Evolutionary conservation across 768 basidiomycete species (phyloP).

Genomic region (Pleurotus salmoneostramineus): DNA sequence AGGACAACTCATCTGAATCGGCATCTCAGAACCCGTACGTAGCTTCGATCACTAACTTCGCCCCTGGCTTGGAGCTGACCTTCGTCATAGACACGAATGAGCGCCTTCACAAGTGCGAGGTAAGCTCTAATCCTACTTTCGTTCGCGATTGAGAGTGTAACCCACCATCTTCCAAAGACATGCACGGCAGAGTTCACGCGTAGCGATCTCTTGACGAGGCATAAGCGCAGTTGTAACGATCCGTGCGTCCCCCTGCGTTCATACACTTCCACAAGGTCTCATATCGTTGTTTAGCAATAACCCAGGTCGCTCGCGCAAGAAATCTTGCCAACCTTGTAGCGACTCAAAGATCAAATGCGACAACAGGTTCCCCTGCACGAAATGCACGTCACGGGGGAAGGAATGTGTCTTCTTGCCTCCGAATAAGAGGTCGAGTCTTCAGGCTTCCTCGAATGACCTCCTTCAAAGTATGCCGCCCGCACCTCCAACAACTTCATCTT

Average conservation of each 20-base stretch:
- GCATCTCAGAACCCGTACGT: slow-evolving; percentile 67
- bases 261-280: slow-evolving; percentile 11
- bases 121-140: slow-evolving; percentile 21
- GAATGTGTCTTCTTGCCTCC: slow-evolving; percentile 49
- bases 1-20: slow-evolving; percentile 72
- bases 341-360: slow-evolving; percentile 76
- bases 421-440: slow-evolving; percentile 1
- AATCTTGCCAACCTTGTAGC: slow-evolving; percentile 69
- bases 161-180: slow-evolving; percentile 32
- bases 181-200: slow-evolving; percentile 70
- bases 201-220: slow-evolving; percentile 68
- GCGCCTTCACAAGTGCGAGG: slow-evolving; percentile 60
- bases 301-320: slow-evolving; percentile 55
- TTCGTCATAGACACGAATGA: slow-evolving; percentile 56
- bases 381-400: slow-evolving; percentile 57
- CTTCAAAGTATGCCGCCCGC: slow-evolving; percentile 2
- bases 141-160: background rate
- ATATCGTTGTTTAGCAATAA: slow-evolving; percentile 22
- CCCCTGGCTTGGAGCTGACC: slow-evolving; percentile 4
- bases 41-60: slow-evolving; percentile 5
- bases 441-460: slow-evolving; percentile 3
- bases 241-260: slow-evolving; percentile 37
- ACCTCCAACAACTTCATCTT: slow-evolving; percentile 6
- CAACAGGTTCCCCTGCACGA: slow-evolving; percentile 62
- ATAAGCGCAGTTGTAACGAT: slow-evolving; percentile 70